Conservation (phyloP, 257 asterid genomes). For the Solanum gandarillasii region DNA sequence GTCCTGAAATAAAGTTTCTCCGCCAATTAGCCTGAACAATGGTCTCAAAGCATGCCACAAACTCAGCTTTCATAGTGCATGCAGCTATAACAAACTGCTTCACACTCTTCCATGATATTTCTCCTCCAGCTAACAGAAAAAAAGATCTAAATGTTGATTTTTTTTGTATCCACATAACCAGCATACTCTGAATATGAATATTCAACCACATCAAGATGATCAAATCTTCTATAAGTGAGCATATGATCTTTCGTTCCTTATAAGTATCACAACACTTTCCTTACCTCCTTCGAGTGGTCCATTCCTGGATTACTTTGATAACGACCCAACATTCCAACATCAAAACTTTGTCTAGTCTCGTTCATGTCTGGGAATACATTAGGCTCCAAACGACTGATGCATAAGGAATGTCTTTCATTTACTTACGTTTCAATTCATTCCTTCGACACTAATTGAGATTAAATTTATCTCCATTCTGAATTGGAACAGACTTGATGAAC, state of each 20-base stretch:
- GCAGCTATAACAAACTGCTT: too few species aligned
- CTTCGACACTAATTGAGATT: too few species aligned
- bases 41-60: neutral
- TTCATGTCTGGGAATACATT: neutral
- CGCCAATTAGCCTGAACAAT: neutral
- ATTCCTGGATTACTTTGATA: neutral
- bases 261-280: neutral
- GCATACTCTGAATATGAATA: neutral
- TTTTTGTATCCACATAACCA: neutral
- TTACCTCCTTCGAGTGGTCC: neutral
- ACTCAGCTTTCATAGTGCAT: neutral
- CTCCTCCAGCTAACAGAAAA: neutral
- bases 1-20: too few species aligned
- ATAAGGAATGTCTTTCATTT: neutral
- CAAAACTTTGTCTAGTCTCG: neutral
- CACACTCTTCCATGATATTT: neutral
- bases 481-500: neutral
- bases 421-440: too few species aligned
- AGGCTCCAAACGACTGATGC: neutral
- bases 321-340: neutral
- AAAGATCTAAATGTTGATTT: neutral
- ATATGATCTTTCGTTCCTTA: neutral
- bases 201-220: neutral
- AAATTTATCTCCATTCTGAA: neutral
- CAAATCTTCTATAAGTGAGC: neutral